phyloP scores from a whole-genome alignment of 371 early-diverging fungal genomes.

The Mortierella sp. region DNA sequence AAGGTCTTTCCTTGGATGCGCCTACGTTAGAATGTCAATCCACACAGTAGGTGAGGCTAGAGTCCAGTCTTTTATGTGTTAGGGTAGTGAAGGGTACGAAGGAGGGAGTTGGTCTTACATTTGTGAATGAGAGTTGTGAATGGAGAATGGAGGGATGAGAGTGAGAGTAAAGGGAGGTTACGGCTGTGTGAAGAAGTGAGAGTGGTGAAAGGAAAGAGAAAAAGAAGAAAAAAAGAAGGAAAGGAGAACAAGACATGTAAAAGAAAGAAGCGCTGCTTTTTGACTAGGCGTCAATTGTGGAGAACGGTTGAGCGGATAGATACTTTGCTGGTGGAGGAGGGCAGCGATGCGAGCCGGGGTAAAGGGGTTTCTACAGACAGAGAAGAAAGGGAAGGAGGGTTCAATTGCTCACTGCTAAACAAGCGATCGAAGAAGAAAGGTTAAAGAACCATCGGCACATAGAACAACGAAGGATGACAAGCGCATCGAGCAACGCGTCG shows the following conservation, averaged over 20 bases:
- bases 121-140: background rate
- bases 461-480: background rate
- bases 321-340: background rate
- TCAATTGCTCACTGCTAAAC: too few relatives aligned
- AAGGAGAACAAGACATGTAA: background rate
- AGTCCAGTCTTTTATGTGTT: too few relatives aligned
- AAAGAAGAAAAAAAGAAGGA: background rate
- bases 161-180: background rate
- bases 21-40: slow-evolving; percentile 24
- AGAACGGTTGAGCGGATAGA: background rate
- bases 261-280: background rate
- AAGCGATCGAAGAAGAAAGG: too few relatives aligned
- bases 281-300: background rate
- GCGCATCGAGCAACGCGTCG: too few relatives aligned
- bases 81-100: too few relatives aligned
- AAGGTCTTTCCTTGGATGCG: slow-evolving; percentile 68
- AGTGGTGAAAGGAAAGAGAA: background rate
- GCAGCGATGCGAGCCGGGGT: background rate
- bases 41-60: background rate
- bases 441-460: background rate
- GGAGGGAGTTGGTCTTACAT: background rate
- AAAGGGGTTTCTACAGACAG: too few relatives aligned
- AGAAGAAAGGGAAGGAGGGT: background rate
- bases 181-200: background rate
- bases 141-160: background rate